A percentile compares a stretch with the other conserved stretches of the same genome.
Conservation (phyloP, 1,139 yeast genomes). For the Geotrichum macrosporum region DNA sequence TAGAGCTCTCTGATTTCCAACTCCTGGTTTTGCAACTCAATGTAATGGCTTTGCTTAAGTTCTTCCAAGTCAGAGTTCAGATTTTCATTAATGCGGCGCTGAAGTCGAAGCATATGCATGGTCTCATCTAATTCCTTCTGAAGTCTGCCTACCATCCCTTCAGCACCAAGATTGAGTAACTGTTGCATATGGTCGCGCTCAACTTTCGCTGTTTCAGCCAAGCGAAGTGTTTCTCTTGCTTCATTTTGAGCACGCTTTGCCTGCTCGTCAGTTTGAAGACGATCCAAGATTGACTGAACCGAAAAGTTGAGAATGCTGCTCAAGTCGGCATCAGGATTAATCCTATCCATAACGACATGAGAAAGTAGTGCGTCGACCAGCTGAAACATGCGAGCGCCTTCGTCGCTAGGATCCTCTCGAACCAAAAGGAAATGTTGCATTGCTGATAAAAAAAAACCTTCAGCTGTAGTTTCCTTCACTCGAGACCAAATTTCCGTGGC, state of each 20-base stretch:
- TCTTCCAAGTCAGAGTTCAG: slow-evolving; percentile 66
- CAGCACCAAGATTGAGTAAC: slow-evolving; percentile 75
- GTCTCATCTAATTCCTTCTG: slow-evolving; percentile 70
- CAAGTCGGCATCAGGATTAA: slow-evolving; percentile 53
- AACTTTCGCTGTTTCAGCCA: slow-evolving; percentile 75
- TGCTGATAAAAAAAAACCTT: slow-evolving; percentile 64
- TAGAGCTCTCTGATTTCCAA: slow-evolving; percentile 82
- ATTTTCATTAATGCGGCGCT: slow-evolving; percentile 63
- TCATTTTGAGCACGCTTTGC: slow-evolving; percentile 77
- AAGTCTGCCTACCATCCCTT: slow-evolving; percentile 72
- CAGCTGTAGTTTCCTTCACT: slow-evolving; percentile 67
- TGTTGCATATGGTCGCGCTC: slow-evolving; percentile 76
- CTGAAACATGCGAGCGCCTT: slow-evolving; percentile 68
- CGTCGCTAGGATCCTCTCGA: slow-evolving; percentile 46
- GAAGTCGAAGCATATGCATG: slow-evolving; percentile 60
- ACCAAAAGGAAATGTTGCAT: slow-evolving; percentile 75
- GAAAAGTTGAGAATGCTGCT: slow-evolving; percentile 79
- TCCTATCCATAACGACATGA: slow-evolving; percentile 59
- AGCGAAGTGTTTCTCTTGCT: slow-evolving; percentile 59
- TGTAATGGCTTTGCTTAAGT: slow-evolving; percentile 57
- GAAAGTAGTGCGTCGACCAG: slow-evolving; percentile 80
- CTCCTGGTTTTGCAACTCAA: slow-evolving; percentile 83
- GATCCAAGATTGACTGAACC: slow-evolving; percentile 68
- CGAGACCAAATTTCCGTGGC: slow-evolving; percentile 48
- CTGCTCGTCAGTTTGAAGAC: slow-evolving; percentile 87